These are phyloP conservation scores for Salvia sclarea DNA, from an alignment of 305 asterid species.

Conservation along the genomic window DNA sequence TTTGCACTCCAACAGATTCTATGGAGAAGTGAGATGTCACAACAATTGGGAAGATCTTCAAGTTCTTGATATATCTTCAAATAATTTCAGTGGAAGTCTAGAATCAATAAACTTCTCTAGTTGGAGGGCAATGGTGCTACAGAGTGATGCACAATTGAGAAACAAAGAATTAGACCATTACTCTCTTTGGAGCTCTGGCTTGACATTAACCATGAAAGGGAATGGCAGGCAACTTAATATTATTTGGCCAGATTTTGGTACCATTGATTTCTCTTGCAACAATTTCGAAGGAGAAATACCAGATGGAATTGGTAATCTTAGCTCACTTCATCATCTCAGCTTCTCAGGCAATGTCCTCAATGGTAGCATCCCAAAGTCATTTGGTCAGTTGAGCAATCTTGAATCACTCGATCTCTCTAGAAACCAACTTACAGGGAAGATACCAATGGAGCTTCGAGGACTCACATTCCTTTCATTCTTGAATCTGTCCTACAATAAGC, in stretches of 20 bases:
- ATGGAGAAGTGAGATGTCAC: neutral
- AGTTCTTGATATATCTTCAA: constrained; percentile 25
- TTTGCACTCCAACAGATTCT: neutral
- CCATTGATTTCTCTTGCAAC: constrained; percentile 46
- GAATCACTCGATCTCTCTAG: constrained; percentile 44
- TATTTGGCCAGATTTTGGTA: constrained; percentile 22
- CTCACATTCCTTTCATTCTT: constrained; percentile 38
- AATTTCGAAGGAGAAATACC: constrained; percentile 43
- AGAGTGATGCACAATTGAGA: constrained; percentile 17
- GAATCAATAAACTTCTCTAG: constrained; percentile 17
- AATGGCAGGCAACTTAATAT: neutral
- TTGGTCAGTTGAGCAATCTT: constrained; percentile 24
- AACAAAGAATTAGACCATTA: neutral
- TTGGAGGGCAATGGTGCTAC: neutral
- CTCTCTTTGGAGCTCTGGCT: neutral
- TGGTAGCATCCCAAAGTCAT: neutral
- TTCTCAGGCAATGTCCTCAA: neutral
- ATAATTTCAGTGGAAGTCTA: constrained; percentile 35
- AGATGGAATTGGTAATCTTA: constrained; percentile 1
- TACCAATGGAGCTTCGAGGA: constrained; percentile 37
- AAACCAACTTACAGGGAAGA: constrained; percentile 32
- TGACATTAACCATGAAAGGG: constrained; percentile 34
- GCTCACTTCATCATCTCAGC: constrained; percentile 35
- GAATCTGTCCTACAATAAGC: constrained; percentile 40
- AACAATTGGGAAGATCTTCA: constrained; percentile 4